Evolutionary conservation across 2,329 filamentous ascomycete genomes (phyloP).

Genomic region (Alternaria rosae): DNA sequence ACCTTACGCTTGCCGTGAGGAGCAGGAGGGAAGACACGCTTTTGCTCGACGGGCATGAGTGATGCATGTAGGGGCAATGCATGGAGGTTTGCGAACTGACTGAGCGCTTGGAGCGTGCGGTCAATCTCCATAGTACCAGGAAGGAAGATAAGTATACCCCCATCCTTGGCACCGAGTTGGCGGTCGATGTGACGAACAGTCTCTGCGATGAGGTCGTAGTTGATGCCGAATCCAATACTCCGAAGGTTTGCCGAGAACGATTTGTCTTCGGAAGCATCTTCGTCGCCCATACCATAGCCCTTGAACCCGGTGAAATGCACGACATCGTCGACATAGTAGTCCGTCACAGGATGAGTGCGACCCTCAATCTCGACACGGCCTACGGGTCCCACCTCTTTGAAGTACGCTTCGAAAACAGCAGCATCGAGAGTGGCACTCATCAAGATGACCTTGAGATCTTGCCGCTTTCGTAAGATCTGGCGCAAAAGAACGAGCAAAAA

Average conservation of each 20-base stretch:
- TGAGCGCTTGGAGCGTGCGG: slow-evolving; percentile 74
- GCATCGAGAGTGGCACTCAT: slow-evolving; percentile 98
- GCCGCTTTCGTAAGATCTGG: slow-evolving; percentile 76
- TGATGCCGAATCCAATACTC: slow-evolving; percentile 76
- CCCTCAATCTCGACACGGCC: slow-evolving; percentile 87
- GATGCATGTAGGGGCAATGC: slow-evolving; percentile 91
- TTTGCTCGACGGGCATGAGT: slow-evolving; percentile 85
- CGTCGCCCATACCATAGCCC: slow-evolving; percentile 56
- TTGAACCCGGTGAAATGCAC: slow-evolving; percentile 78
- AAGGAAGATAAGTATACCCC: slow-evolving; percentile 94
- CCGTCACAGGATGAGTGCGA: slow-evolving; percentile 86
- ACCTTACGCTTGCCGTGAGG: slow-evolving; percentile 87
- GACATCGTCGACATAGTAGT: slow-evolving; percentile 90
- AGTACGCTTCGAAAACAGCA: slow-evolving; percentile 83
- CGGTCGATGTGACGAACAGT: slow-evolving; percentile 83
- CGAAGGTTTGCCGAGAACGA: slow-evolving; percentile 52
- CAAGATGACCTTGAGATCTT: slow-evolving; percentile 85
- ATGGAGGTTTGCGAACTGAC: slow-evolving; percentile 71
- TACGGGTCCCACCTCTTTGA: slow-evolving; percentile 73
- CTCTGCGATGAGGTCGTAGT: slow-evolving; percentile 84
- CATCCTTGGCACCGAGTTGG: slow-evolving; percentile 74
- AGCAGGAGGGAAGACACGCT: slow-evolving; percentile 79
- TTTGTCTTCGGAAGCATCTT: slow-evolving; percentile 59
- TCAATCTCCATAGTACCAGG: slow-evolving; percentile 93
- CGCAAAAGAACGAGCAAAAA: slow-evolving; percentile 88